phyloP scores from a whole-genome alignment of 805 yeast species.

The Cyberlindnera mississippiensis region DNA sequence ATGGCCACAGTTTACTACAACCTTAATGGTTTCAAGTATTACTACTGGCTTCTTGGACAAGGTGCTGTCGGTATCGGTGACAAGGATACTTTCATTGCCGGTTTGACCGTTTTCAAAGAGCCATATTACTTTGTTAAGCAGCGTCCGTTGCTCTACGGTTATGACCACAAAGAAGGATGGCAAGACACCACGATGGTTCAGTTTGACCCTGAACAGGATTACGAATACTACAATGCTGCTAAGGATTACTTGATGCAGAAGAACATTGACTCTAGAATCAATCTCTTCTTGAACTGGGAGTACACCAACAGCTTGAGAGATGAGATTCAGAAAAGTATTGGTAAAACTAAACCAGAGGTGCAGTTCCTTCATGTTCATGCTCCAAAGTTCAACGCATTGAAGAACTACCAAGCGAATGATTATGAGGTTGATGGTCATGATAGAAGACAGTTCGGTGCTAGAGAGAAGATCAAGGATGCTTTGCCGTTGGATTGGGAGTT shows the following conservation, averaged over 20 bases:
- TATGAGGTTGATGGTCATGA: slow-evolving; percentile 24
- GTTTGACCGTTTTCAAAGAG: slow-evolving; percentile 25
- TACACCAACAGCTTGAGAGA: slow-evolving; percentile 20
- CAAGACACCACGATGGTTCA: slow-evolving; percentile 30
- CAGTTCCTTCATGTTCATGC: slow-evolving; percentile 29
- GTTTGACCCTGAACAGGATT: slow-evolving; percentile 28
- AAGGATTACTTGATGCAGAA: slow-evolving; percentile 17
- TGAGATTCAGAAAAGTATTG: slow-evolving; percentile 16
- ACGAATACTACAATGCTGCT: slow-evolving; percentile 21
- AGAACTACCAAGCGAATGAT: slow-evolving; percentile 19
- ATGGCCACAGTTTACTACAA: slow-evolving; percentile 63
- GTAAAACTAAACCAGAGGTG: slow-evolving; percentile 22
- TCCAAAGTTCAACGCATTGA: slow-evolving; percentile 28
- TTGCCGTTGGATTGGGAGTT: slow-evolving; percentile 27
- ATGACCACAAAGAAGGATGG: slow-evolving; percentile 23
- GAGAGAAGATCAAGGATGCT: slow-evolving; percentile 23
- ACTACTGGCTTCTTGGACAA: slow-evolving; percentile 67
- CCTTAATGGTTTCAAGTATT: slow-evolving; percentile 60
- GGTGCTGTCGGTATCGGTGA: slow-evolving; percentile 81
- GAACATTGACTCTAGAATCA: slow-evolving; percentile 23
- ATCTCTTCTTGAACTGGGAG: slow-evolving; percentile 24
- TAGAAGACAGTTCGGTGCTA: slow-evolving; percentile 27
- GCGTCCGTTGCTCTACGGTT: slow-evolving; percentile 25
- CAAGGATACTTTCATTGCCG: slow-evolving; percentile 61
- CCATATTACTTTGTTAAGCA: slow-evolving; percentile 26